Evolutionary conservation across 192 early-diverging fungal genomes (phyloP), one percentile per base, ranked within the genome.

Genomic region (Phycomyces blakesleeanus): DNA sequence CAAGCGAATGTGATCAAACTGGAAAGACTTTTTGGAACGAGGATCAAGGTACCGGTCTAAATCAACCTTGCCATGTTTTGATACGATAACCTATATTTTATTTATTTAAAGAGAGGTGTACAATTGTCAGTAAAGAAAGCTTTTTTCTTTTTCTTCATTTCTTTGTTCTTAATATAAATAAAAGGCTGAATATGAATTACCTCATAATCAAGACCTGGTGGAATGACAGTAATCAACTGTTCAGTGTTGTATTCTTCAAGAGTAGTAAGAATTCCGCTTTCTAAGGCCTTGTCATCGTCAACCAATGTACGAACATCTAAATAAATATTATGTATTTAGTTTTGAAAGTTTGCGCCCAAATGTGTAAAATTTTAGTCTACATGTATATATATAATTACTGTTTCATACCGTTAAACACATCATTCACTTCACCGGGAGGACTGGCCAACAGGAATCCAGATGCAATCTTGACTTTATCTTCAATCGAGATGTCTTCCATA

Each of bases 371-470:
- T n/a, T n/a, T n/a, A n/a, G n/a, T n/a, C n/a, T n/a, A n/a, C n/a
- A n/a, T n/a, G n/a, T n/a, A n/a, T n/a, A n/a, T n/a, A n/a, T n/a
- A n/a, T n/a, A n/a, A n/a, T n/a, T n/a, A n/a, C n/a, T n/a, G n/a
- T n/a, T 29, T 27, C 68, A 59, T 84, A 95, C 94, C 95, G 64
- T 95, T 96, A 66, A 92, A 94, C 25, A 99, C 95, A 76, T 97
- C 92, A 77, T 91, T 91, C 8, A 97, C 84, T 82, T 99, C 94
- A 44, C 97, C 97, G 9, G 97, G 97, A n/a, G 97, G 97, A 57
- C 89, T 89, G 49, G 90, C 82, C 51, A 91, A 76, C 14, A 97
- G 78, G 62, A 97, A 89, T 24, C 78, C 69, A 24, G 86, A 81
- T 22, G 88, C 89, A 68, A 89, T 91, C 67, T 86, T 82, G 51